These are phyloP conservation scores for Clavariopsis aquatica DNA, from an alignment of 495 filamentous ascomycete genomes.

Conservation along the genomic window DNA sequence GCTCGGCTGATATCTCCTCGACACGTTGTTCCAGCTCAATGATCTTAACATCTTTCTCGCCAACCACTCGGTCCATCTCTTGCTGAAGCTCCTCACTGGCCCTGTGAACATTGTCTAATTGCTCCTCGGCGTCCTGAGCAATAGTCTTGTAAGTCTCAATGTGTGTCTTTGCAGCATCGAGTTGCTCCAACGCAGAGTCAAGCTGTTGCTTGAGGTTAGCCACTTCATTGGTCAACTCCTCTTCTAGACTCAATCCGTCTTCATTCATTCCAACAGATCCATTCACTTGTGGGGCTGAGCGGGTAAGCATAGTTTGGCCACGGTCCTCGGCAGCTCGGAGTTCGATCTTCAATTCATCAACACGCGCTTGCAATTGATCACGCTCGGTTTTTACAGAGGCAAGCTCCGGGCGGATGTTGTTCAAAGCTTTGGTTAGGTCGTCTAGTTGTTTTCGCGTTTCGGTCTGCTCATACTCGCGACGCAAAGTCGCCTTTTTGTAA, in stretches of 20 bases:
- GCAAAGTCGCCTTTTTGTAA: conserved; percentile 70
- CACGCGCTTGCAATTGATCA: conserved; percentile 82
- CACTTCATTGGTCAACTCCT: conserved; percentile 79
- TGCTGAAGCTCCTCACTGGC: conserved; percentile 82
- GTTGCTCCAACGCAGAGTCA: conserved; percentile 70
- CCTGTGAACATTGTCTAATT: conserved; percentile 73
- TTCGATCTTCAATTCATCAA: conserved; percentile 85
- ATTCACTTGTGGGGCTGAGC: conserved; percentile 60
- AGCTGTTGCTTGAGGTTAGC: conserved; percentile 81
- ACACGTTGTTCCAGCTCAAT: conserved; percentile 76
- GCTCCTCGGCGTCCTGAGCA: conserved; percentile 84
- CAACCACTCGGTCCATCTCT: conserved; percentile 73
- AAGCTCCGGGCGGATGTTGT: conserved; percentile 77
- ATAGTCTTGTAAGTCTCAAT: conserved; percentile 88
- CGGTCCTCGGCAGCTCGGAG: conserved; percentile 86
- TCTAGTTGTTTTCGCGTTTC: conserved; percentile 87
- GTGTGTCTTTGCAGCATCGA: conserved; percentile 75
- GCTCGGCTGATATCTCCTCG: conserved; percentile 77
- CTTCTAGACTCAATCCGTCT: conserved; percentile 67
- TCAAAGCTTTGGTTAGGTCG: conserved; percentile 76
- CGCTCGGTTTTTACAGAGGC: conserved; percentile 78
- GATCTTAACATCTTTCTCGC: conserved; percentile 73
- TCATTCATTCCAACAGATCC: conserved; percentile 50
- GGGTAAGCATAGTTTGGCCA: conserved; percentile 71
- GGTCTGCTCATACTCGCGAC: conserved; percentile 84